Base-by-base conservation (phyloP, 257 asterid genomes). In the Handroanthus guayacan region DNA sequence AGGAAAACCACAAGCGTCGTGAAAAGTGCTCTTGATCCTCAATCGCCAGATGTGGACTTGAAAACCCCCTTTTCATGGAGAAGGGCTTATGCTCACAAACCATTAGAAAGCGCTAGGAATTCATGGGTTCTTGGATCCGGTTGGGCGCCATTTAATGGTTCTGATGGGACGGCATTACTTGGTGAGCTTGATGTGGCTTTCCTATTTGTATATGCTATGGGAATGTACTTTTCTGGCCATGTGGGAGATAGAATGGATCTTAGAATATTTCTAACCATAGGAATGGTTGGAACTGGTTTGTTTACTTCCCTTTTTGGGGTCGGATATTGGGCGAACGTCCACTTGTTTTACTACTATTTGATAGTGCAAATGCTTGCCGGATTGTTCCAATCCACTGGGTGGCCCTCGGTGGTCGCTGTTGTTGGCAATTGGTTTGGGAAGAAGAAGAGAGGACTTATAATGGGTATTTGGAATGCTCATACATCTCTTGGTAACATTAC, bases 391-490 rank as follows among this genome's bases (percentile, higher is more conserved):
- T 95, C 99, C 25, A 87, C 99, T 0, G 99, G 99, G 9, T 95
- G 99, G 99, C 99, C 99, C 2, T 91, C 99, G 0, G 99, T 95
- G 74, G 99, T 95, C 17, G 98, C 99, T 0, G 94, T 95, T 13
- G 95, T 95, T 2, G 99, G 99, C 0, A 90, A 95, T 69, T 93
- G 99, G 99, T 95, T 93, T 9, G 99, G 99, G 79, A 93, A 95
- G 78, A 93, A 80, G 86, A 93, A 85, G 86, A 86, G 99, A 48
- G 98, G 99, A 10, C 98, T 95, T 62, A 95, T 95, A 75, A 91
- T 95, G 99, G 99, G 99, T 47, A 88, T 95, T 5, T 95, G 99
- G 99, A 95, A 93, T 74, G 91, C 98, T 64, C 99, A 95, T 78
- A 95, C 99, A 3, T 95, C 99, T 8, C 82, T 95, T 37, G 99